Conservation (phyloP, 1,284 basidiomycete species). For the Melampsora medusae region DNA sequence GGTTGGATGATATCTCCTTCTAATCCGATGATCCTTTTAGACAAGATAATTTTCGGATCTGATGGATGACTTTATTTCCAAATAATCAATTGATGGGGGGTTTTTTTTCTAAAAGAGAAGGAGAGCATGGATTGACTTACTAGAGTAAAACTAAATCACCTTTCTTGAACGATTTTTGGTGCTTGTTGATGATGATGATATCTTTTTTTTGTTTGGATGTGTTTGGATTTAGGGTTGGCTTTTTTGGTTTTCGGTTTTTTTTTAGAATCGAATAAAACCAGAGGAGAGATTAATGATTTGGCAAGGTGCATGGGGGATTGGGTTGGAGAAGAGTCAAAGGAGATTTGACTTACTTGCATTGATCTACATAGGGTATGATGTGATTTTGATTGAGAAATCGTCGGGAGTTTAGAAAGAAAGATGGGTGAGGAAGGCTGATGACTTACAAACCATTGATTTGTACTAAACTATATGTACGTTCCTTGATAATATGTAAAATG, state of each 20-base stretch:
- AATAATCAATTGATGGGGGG: too few species aligned
- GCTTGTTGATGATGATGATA: slow-evolving; percentile 60
- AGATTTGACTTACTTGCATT: neutral
- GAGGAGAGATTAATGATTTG: neutral
- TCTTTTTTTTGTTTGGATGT: slow-evolving; percentile 56
- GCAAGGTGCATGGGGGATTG: neutral
- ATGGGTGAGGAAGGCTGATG: neutral
- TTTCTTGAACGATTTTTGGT: slow-evolving; percentile 51
- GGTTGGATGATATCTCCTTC: slow-evolving; percentile 60
- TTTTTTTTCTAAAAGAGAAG: too few species aligned
- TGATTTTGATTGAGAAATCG: neutral
- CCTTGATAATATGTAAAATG: too few species aligned
- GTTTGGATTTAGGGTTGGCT: slow-evolving; percentile 59
- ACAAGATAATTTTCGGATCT: slow-evolving; percentile 58
- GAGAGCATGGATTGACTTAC: too few species aligned
- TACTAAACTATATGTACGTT: slow-evolving; percentile 2
- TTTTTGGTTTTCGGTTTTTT: neutral
- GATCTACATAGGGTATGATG: neutral
- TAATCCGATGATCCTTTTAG: slow-evolving; percentile 61
- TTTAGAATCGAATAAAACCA: neutral
- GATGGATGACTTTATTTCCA: slow-evolving; percentile 59
- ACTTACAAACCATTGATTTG: slow-evolving; percentile 3
- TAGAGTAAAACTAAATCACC: slow-evolving; percentile 61
- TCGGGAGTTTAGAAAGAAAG: neutral
- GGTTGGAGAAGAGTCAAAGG: too few species aligned